These are phyloP conservation scores for Neurospora sp. DNA, from an alignment of 495 filamentous ascomycete species.

Conservation along the genomic window DNA sequence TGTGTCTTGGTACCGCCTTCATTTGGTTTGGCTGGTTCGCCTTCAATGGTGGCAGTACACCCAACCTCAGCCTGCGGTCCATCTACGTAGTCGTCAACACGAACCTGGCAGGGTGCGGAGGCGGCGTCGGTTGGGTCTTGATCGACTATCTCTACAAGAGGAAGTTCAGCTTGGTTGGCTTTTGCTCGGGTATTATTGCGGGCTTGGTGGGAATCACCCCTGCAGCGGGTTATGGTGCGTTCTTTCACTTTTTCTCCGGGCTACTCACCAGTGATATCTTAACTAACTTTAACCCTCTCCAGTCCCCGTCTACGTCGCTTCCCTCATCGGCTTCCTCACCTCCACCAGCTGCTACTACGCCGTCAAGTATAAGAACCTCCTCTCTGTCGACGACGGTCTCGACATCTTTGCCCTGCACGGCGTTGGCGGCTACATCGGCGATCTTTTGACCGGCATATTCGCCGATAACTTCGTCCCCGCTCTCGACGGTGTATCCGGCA, in stretches of 20 bases:
- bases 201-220: conserved; percentile 82
- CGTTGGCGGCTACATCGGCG: conserved; percentile 67
- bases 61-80: conserved; percentile 82
- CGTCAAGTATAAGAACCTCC: conserved; percentile 76
- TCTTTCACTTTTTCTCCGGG: background rate
- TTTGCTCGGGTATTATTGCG: conserved; percentile 85
- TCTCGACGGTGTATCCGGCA: conserved; percentile 58
- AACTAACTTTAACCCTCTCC: conserved; percentile 35
- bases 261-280: background rate
- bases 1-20: conserved; percentile 83
- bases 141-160: conserved; percentile 86
- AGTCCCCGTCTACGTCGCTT: conserved; percentile 66
- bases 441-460: conserved; percentile 69
- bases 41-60: conserved; percentile 88
- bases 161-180: conserved; percentile 87
- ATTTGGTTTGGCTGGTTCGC: conserved; percentile 98
- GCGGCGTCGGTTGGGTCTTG: conserved; percentile 69
- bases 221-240: conserved; percentile 47
- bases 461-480: conserved; percentile 49
- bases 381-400: conserved; percentile 66
- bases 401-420: conserved; percentile 77
- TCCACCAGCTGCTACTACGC: conserved; percentile 76
- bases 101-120: conserved; percentile 77
- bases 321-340: conserved; percentile 72
- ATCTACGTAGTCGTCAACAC: conserved; percentile 91